A percentile compares a stretch with the other conserved stretches of the same genome.
Evolutionary conservation across 2,329 filamentous ascomycete genomes (phyloP).

Genomic region (Drechslera avenae): DNA sequence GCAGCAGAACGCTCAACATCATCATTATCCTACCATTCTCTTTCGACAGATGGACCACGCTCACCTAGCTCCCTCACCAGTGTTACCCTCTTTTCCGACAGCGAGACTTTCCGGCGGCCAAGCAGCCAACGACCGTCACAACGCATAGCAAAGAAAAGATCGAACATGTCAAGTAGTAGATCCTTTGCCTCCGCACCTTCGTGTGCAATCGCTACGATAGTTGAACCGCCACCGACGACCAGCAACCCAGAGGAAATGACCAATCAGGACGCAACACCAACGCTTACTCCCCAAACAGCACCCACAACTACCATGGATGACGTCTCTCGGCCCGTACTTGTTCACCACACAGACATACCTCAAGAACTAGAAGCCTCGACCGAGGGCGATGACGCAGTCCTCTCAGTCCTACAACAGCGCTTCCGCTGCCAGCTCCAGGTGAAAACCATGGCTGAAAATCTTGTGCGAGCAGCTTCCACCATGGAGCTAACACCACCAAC

Average conservation of each 20-base stretch:
- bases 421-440: constrained; percentile 5
- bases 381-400: constrained; percentile 2
- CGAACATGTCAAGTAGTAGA: not conserved
- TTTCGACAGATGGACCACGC: not conserved
- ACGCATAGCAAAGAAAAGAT: constrained; percentile 1
- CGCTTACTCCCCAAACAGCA: not conserved
- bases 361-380: not conserved
- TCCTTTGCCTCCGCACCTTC: not conserved
- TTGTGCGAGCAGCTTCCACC: not conserved
- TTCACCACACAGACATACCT: not conserved
- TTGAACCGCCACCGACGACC: not conserved
- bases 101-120: constrained; percentile 3
- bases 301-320: not conserved
- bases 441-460: not conserved
- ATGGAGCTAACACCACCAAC: not conserved
- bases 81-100: not conserved
- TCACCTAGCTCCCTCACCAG: not conserved
- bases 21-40: not conserved
- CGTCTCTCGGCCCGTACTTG: not conserved
- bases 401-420: constrained; percentile 7
- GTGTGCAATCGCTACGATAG: not conserved
- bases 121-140: constrained; percentile 9
- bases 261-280: not conserved
- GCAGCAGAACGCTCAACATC: not conserved
- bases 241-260: too few species aligned